These are phyloP conservation scores for Didymella sp. DNA, from an alignment of 2,329 filamentous ascomycete genomes.

Conservation along the genomic window DNA sequence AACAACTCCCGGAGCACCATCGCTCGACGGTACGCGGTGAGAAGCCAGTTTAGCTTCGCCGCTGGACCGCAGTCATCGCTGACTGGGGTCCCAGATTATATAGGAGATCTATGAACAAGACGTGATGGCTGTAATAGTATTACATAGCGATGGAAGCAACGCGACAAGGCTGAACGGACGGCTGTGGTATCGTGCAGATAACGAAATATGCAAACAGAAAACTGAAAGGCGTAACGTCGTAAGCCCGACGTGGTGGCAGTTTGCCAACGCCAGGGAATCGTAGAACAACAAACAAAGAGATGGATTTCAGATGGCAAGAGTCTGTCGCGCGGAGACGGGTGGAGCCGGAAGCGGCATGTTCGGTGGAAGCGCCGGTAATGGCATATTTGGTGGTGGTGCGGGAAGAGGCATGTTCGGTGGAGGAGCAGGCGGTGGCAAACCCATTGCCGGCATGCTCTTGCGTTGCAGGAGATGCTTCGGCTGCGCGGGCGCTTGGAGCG, in stretches of 20 bases:
- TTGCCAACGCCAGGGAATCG: not conserved
- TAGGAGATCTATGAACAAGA: not conserved
- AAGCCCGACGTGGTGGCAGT: not conserved
- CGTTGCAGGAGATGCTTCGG: slow-evolving; percentile 34
- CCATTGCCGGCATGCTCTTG: slow-evolving; percentile 49
- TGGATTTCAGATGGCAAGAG: slow-evolving; percentile 1
- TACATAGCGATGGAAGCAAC: not conserved
- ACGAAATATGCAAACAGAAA: not conserved
- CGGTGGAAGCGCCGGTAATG: slow-evolving; percentile 22
- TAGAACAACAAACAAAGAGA: not conserved
- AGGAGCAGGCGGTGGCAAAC: slow-evolving; percentile 55
- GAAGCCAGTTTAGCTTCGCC: no score
- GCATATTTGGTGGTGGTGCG: slow-evolving; percentile 39
- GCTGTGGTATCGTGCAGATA: slow-evolving; percentile 9
- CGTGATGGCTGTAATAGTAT: not conserved
- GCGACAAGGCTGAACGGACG: not conserved
- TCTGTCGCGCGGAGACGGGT: slow-evolving; percentile 11
- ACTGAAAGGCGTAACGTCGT: slow-evolving; percentile 12
- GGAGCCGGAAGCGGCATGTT: slow-evolving; percentile 27
- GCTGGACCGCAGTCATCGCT: slow-evolving; percentile 1
- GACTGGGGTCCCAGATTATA: not conserved
- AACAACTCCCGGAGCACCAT: no score
- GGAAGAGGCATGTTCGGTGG: slow-evolving; percentile 57
- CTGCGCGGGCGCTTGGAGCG: slow-evolving; percentile 20
- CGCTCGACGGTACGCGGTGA: no score